Conservation (phyloP, 345 rosid species). For the Toxicodendron radicans region DNA sequence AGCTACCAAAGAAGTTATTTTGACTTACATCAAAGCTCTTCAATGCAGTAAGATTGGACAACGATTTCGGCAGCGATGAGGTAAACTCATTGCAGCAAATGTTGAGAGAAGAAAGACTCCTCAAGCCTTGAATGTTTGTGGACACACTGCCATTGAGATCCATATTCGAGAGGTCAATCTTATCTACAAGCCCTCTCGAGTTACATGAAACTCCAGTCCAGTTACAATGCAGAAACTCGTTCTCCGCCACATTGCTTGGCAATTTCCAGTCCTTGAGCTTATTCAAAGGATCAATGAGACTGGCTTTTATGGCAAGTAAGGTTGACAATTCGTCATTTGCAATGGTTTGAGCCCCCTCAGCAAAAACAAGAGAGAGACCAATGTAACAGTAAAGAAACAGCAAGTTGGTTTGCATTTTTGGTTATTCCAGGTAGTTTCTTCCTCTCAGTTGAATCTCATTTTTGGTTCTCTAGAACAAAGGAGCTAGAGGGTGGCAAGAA, state of each 20-base stretch:
- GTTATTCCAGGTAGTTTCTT: conserved; percentile 23
- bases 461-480: conserved; percentile 35
- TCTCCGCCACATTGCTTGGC: conserved; percentile 25
- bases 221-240: conserved; percentile 43
- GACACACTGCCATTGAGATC: conserved; percentile 72
- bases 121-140: conserved; percentile 50
- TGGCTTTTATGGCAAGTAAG: conserved; percentile 56
- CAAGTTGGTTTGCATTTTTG: conserved; percentile 40
- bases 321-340: conserved; percentile 42
- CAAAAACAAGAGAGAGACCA: conserved; percentile 47
- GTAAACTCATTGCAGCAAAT: conserved; percentile 57
- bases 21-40: conserved; percentile 64
- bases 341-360: conserved; percentile 31
- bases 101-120: conserved; percentile 43
- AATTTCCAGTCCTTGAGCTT: conserved; percentile 58
- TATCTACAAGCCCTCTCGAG: conserved; percentile 55
- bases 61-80: conserved; percentile 54
- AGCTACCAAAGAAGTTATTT: conserved; percentile 67
- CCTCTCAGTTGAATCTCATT: conserved; percentile 42
- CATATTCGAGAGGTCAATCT: conserved; percentile 71
- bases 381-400: conserved; percentile 49
- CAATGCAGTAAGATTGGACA: conserved; percentile 59
- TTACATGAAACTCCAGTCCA: conserved; percentile 83
- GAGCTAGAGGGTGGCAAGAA: conserved; percentile 29
- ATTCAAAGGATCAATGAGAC: conserved; percentile 56